phyloP scores from a whole-genome alignment of 2,329 filamentous ascomycete genomes.

The Lachnellula hyalina region DNA sequence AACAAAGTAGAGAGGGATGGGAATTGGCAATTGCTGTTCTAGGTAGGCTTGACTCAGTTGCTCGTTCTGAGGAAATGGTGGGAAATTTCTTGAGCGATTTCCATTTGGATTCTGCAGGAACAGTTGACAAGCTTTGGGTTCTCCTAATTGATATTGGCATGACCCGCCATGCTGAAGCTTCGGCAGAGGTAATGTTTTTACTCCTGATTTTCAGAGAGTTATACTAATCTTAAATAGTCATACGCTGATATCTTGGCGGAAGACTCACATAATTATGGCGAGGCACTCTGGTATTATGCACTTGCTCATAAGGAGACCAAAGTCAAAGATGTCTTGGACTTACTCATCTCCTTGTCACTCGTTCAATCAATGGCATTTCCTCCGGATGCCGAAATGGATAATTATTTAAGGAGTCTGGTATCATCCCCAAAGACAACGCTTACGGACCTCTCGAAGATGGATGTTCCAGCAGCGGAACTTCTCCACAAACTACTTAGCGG shows the following conservation, averaged over 20 bases:
- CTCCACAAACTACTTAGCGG: conserved; percentile 83
- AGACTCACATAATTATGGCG: conserved; percentile 72
- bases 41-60: conserved; percentile 70
- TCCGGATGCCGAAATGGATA: conserved; percentile 64
- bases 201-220: neutral
- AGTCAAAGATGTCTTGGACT: conserved; percentile 78
- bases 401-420: conserved; percentile 64
- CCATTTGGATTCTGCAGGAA: conserved; percentile 62
- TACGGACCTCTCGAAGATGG: conserved; percentile 64
- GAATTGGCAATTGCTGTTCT: conserved; percentile 81
- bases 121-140: conserved; percentile 76
- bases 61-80: conserved; percentile 68
- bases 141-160: conserved; percentile 76
- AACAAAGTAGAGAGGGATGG: conserved; percentile 65
- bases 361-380: conserved; percentile 81
- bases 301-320: conserved; percentile 73
- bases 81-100: conserved; percentile 66
- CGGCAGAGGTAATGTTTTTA: conserved; percentile 64
- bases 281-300: conserved; percentile 86
- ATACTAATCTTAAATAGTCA: conserved; percentile 49
- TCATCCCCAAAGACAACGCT: conserved; percentile 67
- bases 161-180: conserved; percentile 69
- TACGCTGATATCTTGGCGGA: conserved; percentile 75
- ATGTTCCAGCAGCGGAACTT: conserved; percentile 76
- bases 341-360: conserved; percentile 81